These are phyloP conservation scores for Haematococcus lacustris DNA, from an alignment of 139 green algal genomes.

Conservation along the genomic window DNA sequence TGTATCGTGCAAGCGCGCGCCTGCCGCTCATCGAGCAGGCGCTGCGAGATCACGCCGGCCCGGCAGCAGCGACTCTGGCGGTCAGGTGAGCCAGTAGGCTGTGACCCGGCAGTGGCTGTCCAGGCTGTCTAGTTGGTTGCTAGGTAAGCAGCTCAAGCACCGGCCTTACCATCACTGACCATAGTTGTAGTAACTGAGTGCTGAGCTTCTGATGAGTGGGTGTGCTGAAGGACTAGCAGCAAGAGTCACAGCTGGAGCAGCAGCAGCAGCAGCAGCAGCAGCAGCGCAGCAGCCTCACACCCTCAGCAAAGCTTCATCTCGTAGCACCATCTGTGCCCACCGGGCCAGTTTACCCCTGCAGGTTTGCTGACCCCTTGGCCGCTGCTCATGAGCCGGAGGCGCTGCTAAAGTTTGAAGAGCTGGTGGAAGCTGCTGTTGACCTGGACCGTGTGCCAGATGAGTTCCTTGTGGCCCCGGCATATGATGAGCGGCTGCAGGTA, in stretches of 20 bases:
- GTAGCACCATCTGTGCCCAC: neutral
- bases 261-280: no score
- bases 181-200: no score
- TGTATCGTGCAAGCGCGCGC: constrained; percentile 78
- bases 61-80: constrained; percentile 38
- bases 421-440: constrained; percentile 85
- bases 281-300: no score
- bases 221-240: no score
- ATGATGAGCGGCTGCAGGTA: no score
- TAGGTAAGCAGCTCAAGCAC: no score
- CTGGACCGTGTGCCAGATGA: constrained; percentile 87
- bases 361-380: constrained; percentile 58
- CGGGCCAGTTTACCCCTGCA: constrained; percentile 4
- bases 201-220: no score
- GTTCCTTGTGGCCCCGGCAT: constrained; percentile 82
- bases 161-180: no score
- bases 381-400: constrained; percentile 64
- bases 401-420: constrained; percentile 90
- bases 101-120: no score
- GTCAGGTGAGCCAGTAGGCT: no score
- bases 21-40: constrained; percentile 69
- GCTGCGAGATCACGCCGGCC: constrained; percentile 54
- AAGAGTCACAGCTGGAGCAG: no score
- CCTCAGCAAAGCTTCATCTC: neutral
- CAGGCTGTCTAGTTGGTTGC: no score